Percentiles rank a stretch among this genome's conserved stretches.
These are phyloP conservation scores for Ballota nigra DNA, from an alignment of 257 asterid genomes.

Conservation along the genomic window DNA sequence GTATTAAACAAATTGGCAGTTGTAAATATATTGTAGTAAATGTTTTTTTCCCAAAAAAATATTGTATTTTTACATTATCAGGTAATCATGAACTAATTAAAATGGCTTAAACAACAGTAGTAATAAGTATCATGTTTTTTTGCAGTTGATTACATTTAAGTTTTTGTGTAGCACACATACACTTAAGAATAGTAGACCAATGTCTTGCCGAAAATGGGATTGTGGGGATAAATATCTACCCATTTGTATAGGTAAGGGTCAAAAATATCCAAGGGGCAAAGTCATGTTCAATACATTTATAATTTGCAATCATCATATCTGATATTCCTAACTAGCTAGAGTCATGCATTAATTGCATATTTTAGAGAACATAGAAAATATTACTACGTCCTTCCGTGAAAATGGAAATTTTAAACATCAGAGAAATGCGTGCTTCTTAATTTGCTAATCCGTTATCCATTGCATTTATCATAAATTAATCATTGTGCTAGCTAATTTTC, in stretches of 20 bases:
- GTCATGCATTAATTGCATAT: neutral
- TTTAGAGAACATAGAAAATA: neutral
- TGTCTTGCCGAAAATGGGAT: slow-evolving; percentile 25
- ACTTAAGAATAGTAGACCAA: neutral
- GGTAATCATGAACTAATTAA: too few relatives aligned
- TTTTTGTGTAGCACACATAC: slow-evolving; percentile 15
- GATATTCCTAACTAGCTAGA: neutral
- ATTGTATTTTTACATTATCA: too few relatives aligned
- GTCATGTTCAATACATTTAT: slow-evolving; percentile 24
- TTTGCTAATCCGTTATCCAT: neutral
- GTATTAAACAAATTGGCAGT: neutral
- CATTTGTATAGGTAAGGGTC: slow-evolving; percentile 13
- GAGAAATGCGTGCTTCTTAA: neutral
- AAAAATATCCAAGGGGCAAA: slow-evolving; percentile 9
- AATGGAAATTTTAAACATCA: neutral
- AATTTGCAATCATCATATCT: neutral
- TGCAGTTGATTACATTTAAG: neutral
- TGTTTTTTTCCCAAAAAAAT: too few relatives aligned
- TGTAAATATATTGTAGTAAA: too few relatives aligned
- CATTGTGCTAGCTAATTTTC: slow-evolving; percentile 6
- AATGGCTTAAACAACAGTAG: too few relatives aligned
- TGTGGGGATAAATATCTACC: slow-evolving; percentile 28
- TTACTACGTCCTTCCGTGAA: neutral
- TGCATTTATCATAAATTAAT: neutral
- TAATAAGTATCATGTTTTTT: too few relatives aligned